A percentile compares a stretch with the other conserved stretches of the same genome.
Evolutionary conservation across 73 alveolate species (phyloP).

Genomic region (Symbiodinium pilosum): DNA sequence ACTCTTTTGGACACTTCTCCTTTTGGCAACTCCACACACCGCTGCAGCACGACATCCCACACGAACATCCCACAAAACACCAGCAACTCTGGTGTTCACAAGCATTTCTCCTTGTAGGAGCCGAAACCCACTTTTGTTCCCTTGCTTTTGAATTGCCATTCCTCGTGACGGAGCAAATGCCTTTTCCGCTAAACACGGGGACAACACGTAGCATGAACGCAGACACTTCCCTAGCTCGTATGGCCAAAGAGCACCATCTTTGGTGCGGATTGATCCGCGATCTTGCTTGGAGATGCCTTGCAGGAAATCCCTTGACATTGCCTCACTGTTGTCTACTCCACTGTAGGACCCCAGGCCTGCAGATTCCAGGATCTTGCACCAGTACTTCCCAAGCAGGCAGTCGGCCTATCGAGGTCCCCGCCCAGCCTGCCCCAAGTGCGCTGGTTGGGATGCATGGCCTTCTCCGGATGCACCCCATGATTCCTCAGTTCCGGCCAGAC

Average conservation of each 20-base stretch:
- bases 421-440: too few species aligned
- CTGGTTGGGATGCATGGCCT: background rate
- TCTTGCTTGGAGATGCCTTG: background rate
- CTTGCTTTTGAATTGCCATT: background rate
- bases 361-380: background rate
- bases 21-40: background rate
- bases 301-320: too few species aligned
- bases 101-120: constrained; percentile 12
- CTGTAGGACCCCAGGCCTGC: background rate
- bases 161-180: background rate
- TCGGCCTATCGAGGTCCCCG: background rate
- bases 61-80: too few species aligned
- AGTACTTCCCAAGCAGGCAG: constrained; percentile 4
- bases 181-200: too few species aligned
- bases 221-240: background rate
- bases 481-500: background rate
- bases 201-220: too few species aligned
- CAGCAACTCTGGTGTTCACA: too few species aligned
- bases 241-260: constrained; percentile 4
- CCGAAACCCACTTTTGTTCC: background rate
- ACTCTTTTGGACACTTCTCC: background rate
- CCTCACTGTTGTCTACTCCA: too few species aligned
- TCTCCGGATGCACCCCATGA: constrained; percentile 3
- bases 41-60: too few species aligned
- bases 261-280: background rate